phyloP scores from a whole-genome alignment of 768 basidiomycete species.

The Pleurotus platypus region DNA sequence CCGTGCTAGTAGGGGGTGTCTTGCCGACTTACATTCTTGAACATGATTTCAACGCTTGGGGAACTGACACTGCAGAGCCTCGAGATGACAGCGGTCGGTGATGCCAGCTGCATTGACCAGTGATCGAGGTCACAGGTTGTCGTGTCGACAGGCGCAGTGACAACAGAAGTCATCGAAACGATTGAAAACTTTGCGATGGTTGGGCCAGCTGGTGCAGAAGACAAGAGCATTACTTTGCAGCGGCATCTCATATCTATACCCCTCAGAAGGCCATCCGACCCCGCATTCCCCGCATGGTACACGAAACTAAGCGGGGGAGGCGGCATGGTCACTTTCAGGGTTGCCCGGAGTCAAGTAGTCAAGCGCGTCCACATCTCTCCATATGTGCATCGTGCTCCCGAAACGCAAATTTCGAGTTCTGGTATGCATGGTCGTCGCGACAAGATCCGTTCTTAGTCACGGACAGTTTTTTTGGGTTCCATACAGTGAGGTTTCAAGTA shows the following conservation, averaged over 20 bases:
- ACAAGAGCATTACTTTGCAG: too few species aligned
- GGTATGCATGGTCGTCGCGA: neutral
- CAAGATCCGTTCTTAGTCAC: neutral
- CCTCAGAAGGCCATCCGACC: neutral
- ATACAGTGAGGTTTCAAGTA: too few species aligned
- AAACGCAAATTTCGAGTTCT: too few species aligned
- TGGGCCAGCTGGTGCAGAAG: too few species aligned
- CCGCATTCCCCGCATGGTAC: constrained; percentile 5
- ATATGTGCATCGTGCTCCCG: too few species aligned
- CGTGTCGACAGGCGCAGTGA: neutral
- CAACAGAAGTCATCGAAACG: neutral
- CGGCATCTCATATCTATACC: neutral
- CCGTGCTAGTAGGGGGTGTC: too few species aligned
- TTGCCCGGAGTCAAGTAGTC: neutral
- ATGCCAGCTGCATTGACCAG: neutral
- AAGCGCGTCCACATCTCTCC: too few species aligned
- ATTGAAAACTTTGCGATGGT: neutral
- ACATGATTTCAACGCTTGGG: too few species aligned
- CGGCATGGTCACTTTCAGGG: constrained; percentile 1
- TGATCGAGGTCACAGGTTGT: neutral
- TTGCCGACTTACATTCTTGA: too few species aligned
- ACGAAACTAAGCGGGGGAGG: neutral
- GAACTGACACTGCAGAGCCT: too few species aligned
- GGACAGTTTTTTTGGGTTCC: too few species aligned
- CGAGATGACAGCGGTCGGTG: neutral